phyloP scores from a whole-genome alignment of 768 basidiomycete species.

The Omphalotus guepiniiformis region DNA sequence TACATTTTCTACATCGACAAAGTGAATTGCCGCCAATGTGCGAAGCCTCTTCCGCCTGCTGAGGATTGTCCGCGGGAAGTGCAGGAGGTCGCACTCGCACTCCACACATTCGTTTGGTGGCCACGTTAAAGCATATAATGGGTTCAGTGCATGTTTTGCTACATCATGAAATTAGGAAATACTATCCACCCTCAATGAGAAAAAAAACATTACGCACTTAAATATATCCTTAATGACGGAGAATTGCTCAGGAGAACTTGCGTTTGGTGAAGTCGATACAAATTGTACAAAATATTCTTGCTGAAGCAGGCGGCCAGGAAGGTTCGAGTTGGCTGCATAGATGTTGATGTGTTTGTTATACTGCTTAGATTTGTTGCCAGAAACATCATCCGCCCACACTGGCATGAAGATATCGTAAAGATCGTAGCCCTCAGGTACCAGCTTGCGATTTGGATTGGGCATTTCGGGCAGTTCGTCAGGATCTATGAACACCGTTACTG shows the following conservation, averaged over 20 bases:
- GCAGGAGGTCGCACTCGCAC: conserved; percentile 16
- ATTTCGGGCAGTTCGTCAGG: conserved; percentile 16
- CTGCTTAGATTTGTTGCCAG: conserved; percentile 38
- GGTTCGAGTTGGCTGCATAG: conserved; percentile 31
- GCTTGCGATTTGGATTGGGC: conserved; percentile 27
- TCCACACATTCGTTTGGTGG: conserved; percentile 5
- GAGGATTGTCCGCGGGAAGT: conserved; percentile 37
- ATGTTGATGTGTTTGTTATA: conserved; percentile 44
- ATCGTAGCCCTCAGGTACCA: conserved; percentile 26
- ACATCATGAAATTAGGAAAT: conserved; percentile 1
- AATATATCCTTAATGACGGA: conserved; percentile 26
- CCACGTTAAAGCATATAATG: conserved; percentile 26
- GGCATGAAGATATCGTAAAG: conserved; percentile 27
- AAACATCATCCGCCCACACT: conserved; percentile 38
- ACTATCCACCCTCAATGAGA: background rate
- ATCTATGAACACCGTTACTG: no score
- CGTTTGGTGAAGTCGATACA: conserved; percentile 33
- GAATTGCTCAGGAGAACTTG: conserved; percentile 34
- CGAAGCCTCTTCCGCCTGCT: conserved; percentile 31
- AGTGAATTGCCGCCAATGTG: conserved; percentile 41
- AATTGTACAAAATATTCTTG: conserved; percentile 36
- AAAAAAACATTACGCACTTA: conserved; percentile 19
- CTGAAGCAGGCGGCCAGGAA: conserved; percentile 30
- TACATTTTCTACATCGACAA: conserved; percentile 34
- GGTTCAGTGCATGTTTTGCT: conserved; percentile 29